Conservation (phyloP, 352 stramenopile species). For the Globisporangium viniferum region DNA sequence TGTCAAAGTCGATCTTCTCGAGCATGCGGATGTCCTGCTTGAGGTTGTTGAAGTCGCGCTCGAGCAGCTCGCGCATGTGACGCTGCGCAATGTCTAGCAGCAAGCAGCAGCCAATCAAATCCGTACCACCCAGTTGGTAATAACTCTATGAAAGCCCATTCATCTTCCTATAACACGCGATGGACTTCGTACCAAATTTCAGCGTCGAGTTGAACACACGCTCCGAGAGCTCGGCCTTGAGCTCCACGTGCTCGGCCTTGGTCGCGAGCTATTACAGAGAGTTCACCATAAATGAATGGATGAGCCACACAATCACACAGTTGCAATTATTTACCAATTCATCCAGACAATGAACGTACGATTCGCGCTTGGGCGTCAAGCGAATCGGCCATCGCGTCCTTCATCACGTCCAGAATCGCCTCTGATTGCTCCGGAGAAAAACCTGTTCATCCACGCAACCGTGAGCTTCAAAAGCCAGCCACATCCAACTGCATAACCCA, state of each 20-base stretch:
- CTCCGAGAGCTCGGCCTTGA: constrained; percentile 84
- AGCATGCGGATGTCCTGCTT: constrained; percentile 90
- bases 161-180: background rate
- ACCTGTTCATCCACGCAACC: constrained; percentile 28
- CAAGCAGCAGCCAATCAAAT: background rate
- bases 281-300: background rate
- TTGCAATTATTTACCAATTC: background rate
- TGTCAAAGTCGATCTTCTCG: constrained; percentile 89
- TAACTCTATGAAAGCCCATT: background rate
- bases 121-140: background rate
- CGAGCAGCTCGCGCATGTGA: constrained; percentile 84
- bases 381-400: constrained; percentile 76
- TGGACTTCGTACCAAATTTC: constrained; percentile 67
- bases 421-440: constrained; percentile 69
- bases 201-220: constrained; percentile 88
- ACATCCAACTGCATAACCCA: background rate
- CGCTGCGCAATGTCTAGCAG: constrained; percentile 81
- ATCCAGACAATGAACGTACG: constrained; percentile 28
- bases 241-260: constrained; percentile 84
- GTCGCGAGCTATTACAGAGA: constrained; percentile 55
- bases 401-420: constrained; percentile 80
- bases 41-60: constrained; percentile 87
- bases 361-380: constrained; percentile 67
- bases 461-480: background rate
- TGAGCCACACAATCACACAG: background rate